Evolutionary conservation across 441 rosid species (phyloP).

Genomic region (Erysimum cheiri): DNA sequence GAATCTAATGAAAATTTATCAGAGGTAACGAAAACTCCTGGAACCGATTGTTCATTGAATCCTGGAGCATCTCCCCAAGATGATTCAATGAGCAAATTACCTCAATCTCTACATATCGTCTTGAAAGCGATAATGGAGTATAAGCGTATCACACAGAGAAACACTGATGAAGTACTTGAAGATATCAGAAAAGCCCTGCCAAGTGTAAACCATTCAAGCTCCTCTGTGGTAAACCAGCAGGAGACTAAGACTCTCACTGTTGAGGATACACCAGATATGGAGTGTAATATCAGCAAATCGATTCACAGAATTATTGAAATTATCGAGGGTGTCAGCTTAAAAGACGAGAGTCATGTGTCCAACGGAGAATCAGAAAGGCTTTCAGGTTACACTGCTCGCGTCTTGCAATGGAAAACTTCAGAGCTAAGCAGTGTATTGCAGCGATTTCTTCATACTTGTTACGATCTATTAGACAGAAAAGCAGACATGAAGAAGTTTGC

Average conservation of each 20-base stretch:
- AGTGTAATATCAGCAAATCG: conserved; percentile 58
- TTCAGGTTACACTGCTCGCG: conserved; percentile 66
- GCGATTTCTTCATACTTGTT: conserved; percentile 66
- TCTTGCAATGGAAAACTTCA: conserved; percentile 81
- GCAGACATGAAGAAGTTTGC: conserved; percentile 58
- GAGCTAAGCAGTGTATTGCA: conserved; percentile 63
- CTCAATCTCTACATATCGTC: conserved; percentile 64
- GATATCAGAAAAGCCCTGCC: conserved; percentile 67
- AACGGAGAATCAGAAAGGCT: conserved; percentile 51
- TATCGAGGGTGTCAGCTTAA: conserved; percentile 62
- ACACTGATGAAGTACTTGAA: conserved; percentile 60
- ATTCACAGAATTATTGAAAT: conserved; percentile 65
- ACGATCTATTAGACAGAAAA: conserved; percentile 62
- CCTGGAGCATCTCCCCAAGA: conserved; percentile 40
- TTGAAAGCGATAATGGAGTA: conserved; percentile 61
- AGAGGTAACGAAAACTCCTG: conserved; percentile 43
- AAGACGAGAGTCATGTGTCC: conserved; percentile 48
- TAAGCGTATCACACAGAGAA: conserved; percentile 48
- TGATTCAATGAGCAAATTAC: conserved; percentile 40
- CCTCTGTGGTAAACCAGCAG: conserved; percentile 26
- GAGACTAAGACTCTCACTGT: conserved; percentile 34
- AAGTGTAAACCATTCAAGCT: conserved; percentile 41
- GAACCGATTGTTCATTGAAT: conserved; percentile 42
- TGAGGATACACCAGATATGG: conserved; percentile 40
- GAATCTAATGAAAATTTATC: conserved; percentile 44